Conservation (phyloP, 83 land plant genomes). For the Picea abies region DNA sequence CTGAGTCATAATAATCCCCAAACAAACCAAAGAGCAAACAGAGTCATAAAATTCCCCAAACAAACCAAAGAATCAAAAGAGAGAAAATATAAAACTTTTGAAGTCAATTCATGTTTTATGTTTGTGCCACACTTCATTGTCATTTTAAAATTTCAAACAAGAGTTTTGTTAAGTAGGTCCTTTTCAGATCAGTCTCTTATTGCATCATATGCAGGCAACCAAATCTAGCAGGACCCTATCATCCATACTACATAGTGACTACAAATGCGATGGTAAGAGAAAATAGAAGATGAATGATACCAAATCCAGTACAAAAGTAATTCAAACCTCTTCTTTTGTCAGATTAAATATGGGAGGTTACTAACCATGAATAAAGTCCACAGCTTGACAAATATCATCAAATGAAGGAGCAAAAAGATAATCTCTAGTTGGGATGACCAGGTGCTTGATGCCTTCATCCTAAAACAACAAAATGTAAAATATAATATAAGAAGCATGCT, state of each 20-base stretch:
- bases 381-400: slow-evolving; percentile 70
- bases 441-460: slow-evolving; percentile 74
- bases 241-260: not conserved
- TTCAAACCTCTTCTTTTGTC: not conserved
- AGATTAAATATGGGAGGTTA: not conserved
- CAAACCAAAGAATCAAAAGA: not conserved
- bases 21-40: not conserved
- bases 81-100: not conserved
- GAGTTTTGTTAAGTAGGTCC: not conserved
- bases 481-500: not conserved
- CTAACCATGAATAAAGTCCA: slow-evolving; percentile 88
- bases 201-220: not conserved
- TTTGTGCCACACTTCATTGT: not conserved
- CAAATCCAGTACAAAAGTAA: not conserved
- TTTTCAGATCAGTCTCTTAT: not conserved
- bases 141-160: not conserved
- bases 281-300: not conserved
- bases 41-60: not conserved
- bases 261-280: not conserved
- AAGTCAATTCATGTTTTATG: not conserved
- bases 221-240: not conserved
- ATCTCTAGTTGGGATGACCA: slow-evolving; percentile 94
- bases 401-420: slow-evolving; percentile 93
- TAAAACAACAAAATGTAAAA: slow-evolving; percentile 26
- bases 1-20: not conserved